A percentile compares a stretch with the other conserved stretches of the same genome.
Evolutionary conservation across 2,329 filamentous ascomycete species (phyloP).

Genomic region (Ceratocystis destructans): DNA sequence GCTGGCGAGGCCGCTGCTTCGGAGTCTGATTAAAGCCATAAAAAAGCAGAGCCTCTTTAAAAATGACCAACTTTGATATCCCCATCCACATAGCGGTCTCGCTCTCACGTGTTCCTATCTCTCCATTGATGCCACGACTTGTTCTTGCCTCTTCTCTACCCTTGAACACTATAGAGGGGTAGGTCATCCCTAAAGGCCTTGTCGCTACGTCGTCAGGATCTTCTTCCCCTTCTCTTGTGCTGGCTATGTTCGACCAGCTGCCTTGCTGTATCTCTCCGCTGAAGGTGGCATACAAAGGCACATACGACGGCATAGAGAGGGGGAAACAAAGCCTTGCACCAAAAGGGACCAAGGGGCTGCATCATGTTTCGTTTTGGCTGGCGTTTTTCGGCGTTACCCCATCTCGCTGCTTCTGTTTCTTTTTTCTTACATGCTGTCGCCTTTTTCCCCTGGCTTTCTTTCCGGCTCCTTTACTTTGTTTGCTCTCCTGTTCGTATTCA

Average conservation of each 20-base stretch:
- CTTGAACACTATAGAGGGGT: neutral
- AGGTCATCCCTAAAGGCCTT: too few species aligned
- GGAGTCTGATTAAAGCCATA: constrained; percentile 12
- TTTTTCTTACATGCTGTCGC: constrained; percentile 9
- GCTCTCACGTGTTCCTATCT: neutral
- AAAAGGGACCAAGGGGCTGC: neutral
- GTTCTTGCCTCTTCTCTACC: neutral
- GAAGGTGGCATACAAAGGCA: too few species aligned
- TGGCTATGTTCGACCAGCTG: too few species aligned
- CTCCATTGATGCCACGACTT: constrained; percentile 7
- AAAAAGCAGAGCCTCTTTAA: neutral
- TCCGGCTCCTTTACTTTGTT: neutral
- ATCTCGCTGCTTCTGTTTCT: constrained; percentile 14
- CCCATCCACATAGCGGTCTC: neutral
- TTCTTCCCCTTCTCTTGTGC: too few species aligned
- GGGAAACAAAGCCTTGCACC: constrained; percentile 2
- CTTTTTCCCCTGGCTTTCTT: constrained; percentile 23
- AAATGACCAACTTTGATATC: neutral
- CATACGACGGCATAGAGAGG: neutral
- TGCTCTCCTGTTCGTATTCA: neutral
- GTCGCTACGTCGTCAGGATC: too few species aligned
- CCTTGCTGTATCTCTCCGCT: too few species aligned
- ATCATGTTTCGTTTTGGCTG: constrained; percentile 17
- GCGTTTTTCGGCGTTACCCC: constrained; percentile 16
- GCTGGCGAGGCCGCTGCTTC: neutral